Percentiles rank a stretch among this genome's conserved stretches.
phyloP scores from a whole-genome alignment of 1,284 basidiomycete species.

The Apiotrichum brassicae region DNA sequence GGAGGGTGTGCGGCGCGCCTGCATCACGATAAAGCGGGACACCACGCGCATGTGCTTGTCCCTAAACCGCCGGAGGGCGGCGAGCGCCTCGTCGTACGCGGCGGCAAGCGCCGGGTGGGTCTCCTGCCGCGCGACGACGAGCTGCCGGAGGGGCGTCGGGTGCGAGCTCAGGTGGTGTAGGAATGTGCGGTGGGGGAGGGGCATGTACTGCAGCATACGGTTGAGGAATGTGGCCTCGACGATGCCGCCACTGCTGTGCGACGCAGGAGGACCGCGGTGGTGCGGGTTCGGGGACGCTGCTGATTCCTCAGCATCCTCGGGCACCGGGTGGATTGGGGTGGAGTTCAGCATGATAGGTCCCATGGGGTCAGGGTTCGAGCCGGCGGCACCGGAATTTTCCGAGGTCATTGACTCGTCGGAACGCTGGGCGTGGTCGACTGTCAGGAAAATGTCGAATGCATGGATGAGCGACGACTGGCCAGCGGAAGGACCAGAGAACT shows the following conservation, averaged over 20 bases:
- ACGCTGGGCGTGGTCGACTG: conserved; percentile 57
- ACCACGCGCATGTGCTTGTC: conserved; percentile 85
- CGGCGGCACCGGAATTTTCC: not conserved
- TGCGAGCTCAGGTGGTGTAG: conserved; percentile 67
- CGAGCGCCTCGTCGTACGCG: conserved; percentile 69
- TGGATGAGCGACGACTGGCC: conserved; percentile 87
- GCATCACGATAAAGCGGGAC: conserved; percentile 73
- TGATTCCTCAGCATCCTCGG: not conserved
- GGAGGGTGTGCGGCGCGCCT: conserved; percentile 47
- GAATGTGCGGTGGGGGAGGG: conserved; percentile 81
- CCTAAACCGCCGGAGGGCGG: conserved; percentile 69
- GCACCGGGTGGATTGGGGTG: conserved; percentile 2
- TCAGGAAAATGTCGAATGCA: conserved; percentile 77
- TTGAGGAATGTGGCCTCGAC: conserved; percentile 58
- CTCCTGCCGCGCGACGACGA: conserved; percentile 39
- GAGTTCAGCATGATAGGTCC: conserved; percentile 9
- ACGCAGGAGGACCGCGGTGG: not conserved
- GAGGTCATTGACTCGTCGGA: conserved; percentile 16
- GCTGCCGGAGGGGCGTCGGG: conserved; percentile 54
- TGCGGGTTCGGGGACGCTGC: not conserved
- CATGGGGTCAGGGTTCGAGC: not conserved
- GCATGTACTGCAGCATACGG: conserved; percentile 86
- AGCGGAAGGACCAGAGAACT: conserved; percentile 77
- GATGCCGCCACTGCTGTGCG: conserved; percentile 22
- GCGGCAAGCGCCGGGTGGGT: conserved; percentile 48